Evolutionary conservation across 495 filamentous ascomycete genomes (phyloP), one percentile per base, ranked within the genome.

Genomic region (Annulohypoxylon nitens): DNA sequence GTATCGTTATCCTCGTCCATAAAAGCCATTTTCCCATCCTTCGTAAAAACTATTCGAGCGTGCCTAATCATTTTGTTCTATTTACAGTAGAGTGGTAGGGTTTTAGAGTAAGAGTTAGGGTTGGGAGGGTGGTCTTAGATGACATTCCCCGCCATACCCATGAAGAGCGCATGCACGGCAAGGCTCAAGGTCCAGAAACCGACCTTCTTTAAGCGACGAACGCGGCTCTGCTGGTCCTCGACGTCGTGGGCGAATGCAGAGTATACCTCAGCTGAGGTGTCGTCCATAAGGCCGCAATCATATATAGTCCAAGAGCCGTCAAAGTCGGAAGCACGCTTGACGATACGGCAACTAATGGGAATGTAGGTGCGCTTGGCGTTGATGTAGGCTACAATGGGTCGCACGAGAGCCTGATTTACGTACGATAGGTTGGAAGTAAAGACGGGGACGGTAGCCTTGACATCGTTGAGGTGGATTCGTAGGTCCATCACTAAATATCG

Each of bases 341-440:
- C 92, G 61, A 99, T 92, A 60, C 95, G 92, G 82, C 96, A 98
- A 67, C 91, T 92, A 76, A 99, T 91, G 9, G 96, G 97, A 54
- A 99, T 98, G 78, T 97, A 98, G 0, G 94, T 95, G 75, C 89
- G 90, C 78, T 92, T 89, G 34, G 93, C 93, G 80, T 99, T 99
- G 81, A 99, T 98, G 77, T 98, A 99, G 1, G 96, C 97, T n/a
- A 99, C 96, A 63, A 99, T 99, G 14, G 96, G 96, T 26, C 96
- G 89, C 45, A 98, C 91, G 6, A 99, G 88, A 2, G 96, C 96
- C 76, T 95, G 95, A 80, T 98, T 98, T 69, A 97, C 92, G 81
- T 98, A 98, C 36, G 93, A 96, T 12, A 98, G 86, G 79, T 97
- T 92, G 2, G 78, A 83, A 25, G 92, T 96, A 81, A 98, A 98